Evolutionary conservation across 1,284 basidiomycete species (phyloP).

Genomic region (Ustilago nuda): DNA sequence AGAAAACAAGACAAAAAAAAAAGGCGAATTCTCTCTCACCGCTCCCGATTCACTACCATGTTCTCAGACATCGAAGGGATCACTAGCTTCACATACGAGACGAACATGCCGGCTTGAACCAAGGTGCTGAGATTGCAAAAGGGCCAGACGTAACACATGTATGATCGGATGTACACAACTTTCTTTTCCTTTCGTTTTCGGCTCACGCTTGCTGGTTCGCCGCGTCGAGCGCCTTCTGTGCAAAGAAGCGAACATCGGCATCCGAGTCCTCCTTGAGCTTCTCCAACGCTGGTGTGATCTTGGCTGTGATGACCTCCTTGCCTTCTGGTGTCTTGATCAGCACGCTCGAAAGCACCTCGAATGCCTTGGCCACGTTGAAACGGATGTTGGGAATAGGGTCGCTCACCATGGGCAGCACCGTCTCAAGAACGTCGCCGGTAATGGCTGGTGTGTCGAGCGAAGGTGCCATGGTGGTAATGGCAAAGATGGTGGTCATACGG

Average conservation of each 20-base stretch:
- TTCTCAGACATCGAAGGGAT: neutral
- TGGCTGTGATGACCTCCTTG: slow-evolving; percentile 78
- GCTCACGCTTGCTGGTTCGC: slow-evolving; percentile 28
- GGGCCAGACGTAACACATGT: slow-evolving; percentile 16
- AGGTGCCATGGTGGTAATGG: slow-evolving; percentile 95
- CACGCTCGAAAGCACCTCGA: slow-evolving; percentile 78
- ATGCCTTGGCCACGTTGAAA: slow-evolving; percentile 95
- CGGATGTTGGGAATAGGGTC: slow-evolving; percentile 99
- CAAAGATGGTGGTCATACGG: slow-evolving; percentile 99
- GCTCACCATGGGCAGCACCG: slow-evolving; percentile 83
- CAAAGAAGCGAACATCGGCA: slow-evolving; percentile 87
- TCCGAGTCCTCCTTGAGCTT: slow-evolving; percentile 90
- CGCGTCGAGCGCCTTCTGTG: slow-evolving; percentile 70
- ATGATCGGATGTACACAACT: slow-evolving; percentile 6
- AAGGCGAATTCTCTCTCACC: neutral
- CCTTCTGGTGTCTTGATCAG: slow-evolving; percentile 79
- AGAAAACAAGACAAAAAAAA: neutral
- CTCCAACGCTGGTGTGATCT: slow-evolving; percentile 84
- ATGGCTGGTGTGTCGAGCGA: slow-evolving; percentile 89
- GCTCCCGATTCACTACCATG: neutral
- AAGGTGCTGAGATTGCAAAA: slow-evolving; percentile 23
- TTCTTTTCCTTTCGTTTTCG: slow-evolving; percentile 3
- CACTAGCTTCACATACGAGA: neutral
- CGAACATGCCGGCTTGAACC: neutral
- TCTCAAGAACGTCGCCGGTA: slow-evolving; percentile 84